Base-by-base conservation (phyloP, 495 filamentous ascomycete genomes). In the Aspergillus coremiiformis region DNA sequence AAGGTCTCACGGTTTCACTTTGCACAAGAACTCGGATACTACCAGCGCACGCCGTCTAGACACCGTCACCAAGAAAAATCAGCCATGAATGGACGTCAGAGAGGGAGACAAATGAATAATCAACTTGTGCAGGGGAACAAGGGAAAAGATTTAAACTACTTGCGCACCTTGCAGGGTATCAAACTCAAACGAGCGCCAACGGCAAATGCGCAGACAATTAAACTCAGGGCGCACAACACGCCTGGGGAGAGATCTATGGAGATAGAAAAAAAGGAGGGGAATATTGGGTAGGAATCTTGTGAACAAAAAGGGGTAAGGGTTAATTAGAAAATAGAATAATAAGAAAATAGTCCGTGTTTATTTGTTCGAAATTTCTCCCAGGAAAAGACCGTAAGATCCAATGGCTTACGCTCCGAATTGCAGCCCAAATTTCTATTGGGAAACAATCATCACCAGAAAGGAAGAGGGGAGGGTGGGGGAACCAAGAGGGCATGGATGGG, bases 1-100 rank as follows among this genome's bases (percentile, higher is more conserved):
- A 47, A 41, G 41, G 51, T 56, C 57, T 42, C 44, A 60, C 53
- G 37, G 33, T 44, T 56, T 49, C 47, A 42, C 47, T 43, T 46
- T 42, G 58, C 41, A 52, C 47, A 46, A 44, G 51, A 29, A 45
- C 51, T 27, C 39, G 39, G 44, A 46, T 56, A 49, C 44, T 47
- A 57, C 48, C 43, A 47, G 44, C 26, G 27, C 44, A 47, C 39
- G 26, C 43, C 26, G 49, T 57, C 58, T 60, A 52, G 39, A 52
- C 45, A 41, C 37, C 37, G 37, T 41, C 37, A 41, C 17, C 20
- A 21, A 21, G 19, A 1, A 6, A 27, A 41, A 41, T 41, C 37
- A 20, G 15, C 17, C 37, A 41, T 21, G 1, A 17, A 21, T 7
- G 7, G 37, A 35, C 29, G 4, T 39, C 17, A 3, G 35, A 39